Conservation (phyloP, 2,329 filamentous ascomycete species). For the Sarocladium brachiariae region DNA sequence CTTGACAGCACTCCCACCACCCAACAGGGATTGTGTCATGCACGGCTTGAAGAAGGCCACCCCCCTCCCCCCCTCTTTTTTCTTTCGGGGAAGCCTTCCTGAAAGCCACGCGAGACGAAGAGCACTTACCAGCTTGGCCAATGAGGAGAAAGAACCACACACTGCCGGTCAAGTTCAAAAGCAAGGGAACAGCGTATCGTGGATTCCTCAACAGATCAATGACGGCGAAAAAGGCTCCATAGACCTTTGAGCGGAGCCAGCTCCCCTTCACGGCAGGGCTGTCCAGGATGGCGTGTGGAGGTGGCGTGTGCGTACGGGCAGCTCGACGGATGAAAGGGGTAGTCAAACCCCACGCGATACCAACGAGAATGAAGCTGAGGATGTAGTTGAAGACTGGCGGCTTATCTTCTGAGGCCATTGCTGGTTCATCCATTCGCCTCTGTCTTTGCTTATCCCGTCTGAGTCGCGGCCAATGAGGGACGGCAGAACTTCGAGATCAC, state of each 20-base stretch:
- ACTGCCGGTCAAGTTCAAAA: conserved; percentile 86
- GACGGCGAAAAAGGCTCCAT: conserved; percentile 65
- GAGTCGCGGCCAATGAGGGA: not conserved
- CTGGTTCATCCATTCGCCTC: not conserved
- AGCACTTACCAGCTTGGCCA: conserved; percentile 72
- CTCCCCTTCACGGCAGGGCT: conserved; percentile 44
- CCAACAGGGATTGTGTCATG: not conserved
- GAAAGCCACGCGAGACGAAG: too few species aligned
- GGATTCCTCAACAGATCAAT: conserved; percentile 74
- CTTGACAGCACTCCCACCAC: too few species aligned
- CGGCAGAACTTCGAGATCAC: too few species aligned
- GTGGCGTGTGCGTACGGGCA: conserved; percentile 65
- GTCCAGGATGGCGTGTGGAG: conserved; percentile 48
- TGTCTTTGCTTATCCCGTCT: too few species aligned
- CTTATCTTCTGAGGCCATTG: conserved; percentile 19
- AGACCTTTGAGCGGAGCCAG: conserved; percentile 55
- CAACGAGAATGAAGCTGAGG: conserved; percentile 83
- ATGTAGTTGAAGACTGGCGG: conserved; percentile 71
- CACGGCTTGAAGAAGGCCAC: too few species aligned
- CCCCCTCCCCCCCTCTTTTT: too few species aligned
- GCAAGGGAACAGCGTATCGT: conserved; percentile 73
- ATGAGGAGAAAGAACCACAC: conserved; percentile 96
- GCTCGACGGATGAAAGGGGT: conserved; percentile 88
- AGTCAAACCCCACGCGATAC: conserved; percentile 86
- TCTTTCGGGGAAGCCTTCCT: too few species aligned